Base-by-base conservation (phyloP, 768 basidiomycete genomes). In the Boletus subparvulus region DNA sequence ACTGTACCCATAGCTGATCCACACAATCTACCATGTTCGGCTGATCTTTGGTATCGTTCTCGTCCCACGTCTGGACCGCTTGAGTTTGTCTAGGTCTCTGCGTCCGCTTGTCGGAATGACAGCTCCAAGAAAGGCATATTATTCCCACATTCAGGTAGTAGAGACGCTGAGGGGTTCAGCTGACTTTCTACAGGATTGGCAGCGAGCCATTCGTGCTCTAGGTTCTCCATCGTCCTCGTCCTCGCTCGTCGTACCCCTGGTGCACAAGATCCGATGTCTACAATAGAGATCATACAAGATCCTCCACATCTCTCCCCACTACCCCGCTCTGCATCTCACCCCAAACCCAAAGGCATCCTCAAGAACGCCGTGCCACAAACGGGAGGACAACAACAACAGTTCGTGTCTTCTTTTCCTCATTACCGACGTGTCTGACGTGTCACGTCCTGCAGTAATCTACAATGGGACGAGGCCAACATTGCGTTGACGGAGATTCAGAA, bases 391-490 rank as follows among this genome's bases (percentile, higher is more conserved):
- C 76, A 77, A 52, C 73, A 74, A 57, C 84, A 88, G 87, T 88
- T 61, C 67, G 84, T 71, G 17, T 46, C n/a, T 9, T 16, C 13
- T 21, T 36, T 14, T 1, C n/a, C 26, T 30, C 26, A 13, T 14
- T 9, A 11, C n/a, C 17, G 7, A 14, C 40, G 47, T 10, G 40
- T 42, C 50, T 58, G 19, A 61, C 21, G 6, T 26, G 3, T 26
- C 9, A 33, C 41, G 30, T 44, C 37, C 0, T 57, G 9, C 52
- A 80, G 81, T 62, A 94, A 87, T 64, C 68, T 97, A 66, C 90
- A 92, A 68, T 98, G 94, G 94, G 95, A 98, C 68, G 94, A 98
- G 67, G 91, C 85, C 70, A 98, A 97, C 69, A 80, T 98, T 36
- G 91, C 92, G 26, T 73, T 91, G 66, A 97, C 94, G 1, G 94